phyloP scores from a whole-genome alignment of 257 asterid genomes.

The Rehmannia glutinosa region DNA sequence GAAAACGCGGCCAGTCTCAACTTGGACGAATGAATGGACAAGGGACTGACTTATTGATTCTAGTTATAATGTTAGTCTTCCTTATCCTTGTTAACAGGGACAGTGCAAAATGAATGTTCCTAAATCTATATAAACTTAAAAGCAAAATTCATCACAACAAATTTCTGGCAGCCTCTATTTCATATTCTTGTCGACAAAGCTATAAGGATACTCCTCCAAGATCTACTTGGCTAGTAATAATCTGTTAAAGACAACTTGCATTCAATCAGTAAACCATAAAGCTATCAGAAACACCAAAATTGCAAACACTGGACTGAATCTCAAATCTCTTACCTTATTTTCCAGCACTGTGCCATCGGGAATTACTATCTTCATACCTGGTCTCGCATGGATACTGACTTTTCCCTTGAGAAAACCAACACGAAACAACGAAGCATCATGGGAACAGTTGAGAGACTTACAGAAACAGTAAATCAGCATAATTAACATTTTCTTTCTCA shows the following conservation, averaged over 20 bases:
- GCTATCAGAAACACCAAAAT: background rate
- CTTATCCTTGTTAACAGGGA: conserved; percentile 1
- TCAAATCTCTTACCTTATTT: conserved; percentile 46
- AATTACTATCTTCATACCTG: conserved; percentile 46
- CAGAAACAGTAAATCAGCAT: background rate
- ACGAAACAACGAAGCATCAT: background rate
- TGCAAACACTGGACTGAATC: background rate
- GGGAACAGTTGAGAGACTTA: background rate
- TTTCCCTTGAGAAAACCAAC: conserved; percentile 48
- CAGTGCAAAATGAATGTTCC: background rate
- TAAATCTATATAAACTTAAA: background rate
- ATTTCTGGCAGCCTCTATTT: background rate
- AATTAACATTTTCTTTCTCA: background rate
- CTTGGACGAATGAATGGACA: background rate
- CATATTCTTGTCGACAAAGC: background rate
- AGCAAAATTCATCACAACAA: conserved; percentile 14
- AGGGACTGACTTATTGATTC: conserved; percentile 12
- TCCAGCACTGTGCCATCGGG: conserved; percentile 68
- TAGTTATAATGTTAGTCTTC: background rate
- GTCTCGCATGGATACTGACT: conserved; percentile 54
- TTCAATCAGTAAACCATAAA: background rate
- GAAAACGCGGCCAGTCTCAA: background rate
- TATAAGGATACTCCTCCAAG: conserved; percentile 24
- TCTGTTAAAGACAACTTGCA: conserved; percentile 26
- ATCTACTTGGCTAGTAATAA: conserved; percentile 40